Conservation (phyloP, 1,284 basidiomycete species). For the Ceratobasidium sp. region DNA sequence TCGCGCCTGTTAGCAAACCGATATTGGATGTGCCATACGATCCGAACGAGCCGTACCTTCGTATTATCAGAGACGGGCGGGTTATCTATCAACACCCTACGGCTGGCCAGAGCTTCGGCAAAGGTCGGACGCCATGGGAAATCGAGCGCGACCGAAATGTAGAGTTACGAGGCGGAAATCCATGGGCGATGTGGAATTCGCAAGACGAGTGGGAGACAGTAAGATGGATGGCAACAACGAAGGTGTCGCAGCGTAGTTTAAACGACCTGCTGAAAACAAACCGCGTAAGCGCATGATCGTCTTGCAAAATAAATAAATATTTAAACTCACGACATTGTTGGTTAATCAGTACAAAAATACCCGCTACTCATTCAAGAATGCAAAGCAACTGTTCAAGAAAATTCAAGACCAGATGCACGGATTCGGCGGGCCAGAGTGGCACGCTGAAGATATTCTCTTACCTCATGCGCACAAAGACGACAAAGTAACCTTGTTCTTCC, state of each 20-base stretch:
- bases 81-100: slow-evolving; percentile 20
- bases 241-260: slow-evolving; percentile 9
- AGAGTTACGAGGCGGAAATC: neutral
- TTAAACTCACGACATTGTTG: too few species aligned
- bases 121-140: slow-evolving; percentile 5
- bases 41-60: slow-evolving; percentile 1
- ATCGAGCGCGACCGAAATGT: neutral
- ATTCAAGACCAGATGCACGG: neutral
- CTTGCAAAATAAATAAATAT: too few species aligned
- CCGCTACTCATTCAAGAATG: neutral
- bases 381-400: neutral
- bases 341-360: slow-evolving; percentile 1
- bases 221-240: slow-evolving; percentile 20
- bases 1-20: too few species aligned
- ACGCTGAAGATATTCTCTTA: neutral
- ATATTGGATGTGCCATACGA: too few species aligned
- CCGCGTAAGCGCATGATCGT: neutral
- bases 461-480: too few species aligned
- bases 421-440: slow-evolving; percentile 17
- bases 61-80: slow-evolving; percentile 3
- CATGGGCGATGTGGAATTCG: neutral
- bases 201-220: slow-evolving; percentile 16
- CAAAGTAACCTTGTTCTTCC: too few species aligned
- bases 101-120: slow-evolving; percentile 10
- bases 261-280: slow-evolving; percentile 14